Evolutionary conservation across 768 basidiomycete genomes (phyloP).

Genomic region (Lentinula sp.): DNA sequence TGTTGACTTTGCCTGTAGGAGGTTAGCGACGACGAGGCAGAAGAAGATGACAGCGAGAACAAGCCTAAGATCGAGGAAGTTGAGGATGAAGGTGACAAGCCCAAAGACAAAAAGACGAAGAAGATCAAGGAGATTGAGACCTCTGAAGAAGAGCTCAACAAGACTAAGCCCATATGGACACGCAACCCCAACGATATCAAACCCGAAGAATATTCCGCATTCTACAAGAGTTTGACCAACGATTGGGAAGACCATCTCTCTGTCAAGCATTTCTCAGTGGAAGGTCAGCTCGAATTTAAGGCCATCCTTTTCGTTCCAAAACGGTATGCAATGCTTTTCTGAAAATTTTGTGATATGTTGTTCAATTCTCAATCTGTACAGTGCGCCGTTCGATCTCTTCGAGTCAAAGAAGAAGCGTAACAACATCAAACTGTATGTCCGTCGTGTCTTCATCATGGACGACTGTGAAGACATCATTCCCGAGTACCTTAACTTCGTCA

Average conservation of each 20-base stretch:
- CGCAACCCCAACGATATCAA: slow-evolving; percentile 95
- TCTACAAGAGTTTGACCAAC: slow-evolving; percentile 99
- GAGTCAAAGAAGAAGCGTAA: slow-evolving; percentile 99
- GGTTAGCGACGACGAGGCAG: slow-evolving; percentile 78
- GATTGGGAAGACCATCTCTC: slow-evolving; percentile 99
- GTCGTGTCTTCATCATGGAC: slow-evolving; percentile 99
- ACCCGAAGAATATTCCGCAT: slow-evolving; percentile 85
- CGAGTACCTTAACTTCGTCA: slow-evolving; percentile 99
- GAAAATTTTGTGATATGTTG: not conserved
- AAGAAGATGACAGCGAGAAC: slow-evolving; percentile 62
- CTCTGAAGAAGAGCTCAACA: slow-evolving; percentile 98
- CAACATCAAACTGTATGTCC: slow-evolving; percentile 99
- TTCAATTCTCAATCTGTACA: slow-evolving; percentile 19
- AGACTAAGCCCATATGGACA: slow-evolving; percentile 99
- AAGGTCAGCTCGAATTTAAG: slow-evolving; percentile 99
- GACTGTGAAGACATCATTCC: slow-evolving; percentile 99
- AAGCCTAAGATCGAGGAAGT: slow-evolving; percentile 80
- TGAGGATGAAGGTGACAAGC: slow-evolving; percentile 77
- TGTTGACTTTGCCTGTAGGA: slow-evolving; percentile 43
- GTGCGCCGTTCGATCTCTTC: slow-evolving; percentile 98
- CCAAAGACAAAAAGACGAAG: slow-evolving; percentile 91
- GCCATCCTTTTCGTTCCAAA: slow-evolving; percentile 97
- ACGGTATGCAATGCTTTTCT: slow-evolving; percentile 47
- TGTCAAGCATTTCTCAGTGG: slow-evolving; percentile 99
- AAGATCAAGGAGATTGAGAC: slow-evolving; percentile 85